These are phyloP conservation scores for Candida boidinii DNA, from an alignment of 805 yeast genomes.

Conservation along the genomic window DNA sequence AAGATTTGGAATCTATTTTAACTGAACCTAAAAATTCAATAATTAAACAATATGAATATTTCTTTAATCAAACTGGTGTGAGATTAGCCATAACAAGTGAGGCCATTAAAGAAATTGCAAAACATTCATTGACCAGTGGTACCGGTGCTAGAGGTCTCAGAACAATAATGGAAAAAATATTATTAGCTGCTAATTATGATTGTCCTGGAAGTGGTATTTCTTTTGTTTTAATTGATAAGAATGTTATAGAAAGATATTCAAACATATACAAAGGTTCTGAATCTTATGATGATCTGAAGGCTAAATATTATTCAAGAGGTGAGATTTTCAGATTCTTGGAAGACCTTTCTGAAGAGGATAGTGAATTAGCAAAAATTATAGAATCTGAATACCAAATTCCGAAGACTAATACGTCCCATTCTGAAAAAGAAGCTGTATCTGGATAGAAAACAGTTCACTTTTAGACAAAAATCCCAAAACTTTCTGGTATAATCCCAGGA, in stretches of 20 bases:
- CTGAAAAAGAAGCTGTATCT: too few relatives aligned
- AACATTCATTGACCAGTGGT: slow-evolving; percentile 39
- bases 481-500: too few relatives aligned
- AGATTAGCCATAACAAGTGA: slow-evolving; percentile 37
- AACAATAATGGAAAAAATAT: slow-evolving; percentile 43
- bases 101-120: slow-evolving; percentile 41
- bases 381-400: slow-evolving; percentile 23
- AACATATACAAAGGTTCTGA: slow-evolving; percentile 15
- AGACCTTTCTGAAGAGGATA: slow-evolving; percentile 35
- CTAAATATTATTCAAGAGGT: slow-evolving; percentile 37
- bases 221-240: slow-evolving; percentile 38
- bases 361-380: slow-evolving; percentile 23
- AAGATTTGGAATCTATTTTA: slow-evolving; percentile 39
- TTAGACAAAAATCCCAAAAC: too few relatives aligned
- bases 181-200: slow-evolving; percentile 45
- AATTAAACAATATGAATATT: slow-evolving; percentile 42
- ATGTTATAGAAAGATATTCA: slow-evolving; percentile 31
- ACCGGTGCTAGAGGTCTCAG: slow-evolving; percentile 58
- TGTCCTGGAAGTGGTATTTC: slow-evolving; percentile 50
- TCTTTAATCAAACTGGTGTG: slow-evolving; percentile 45
- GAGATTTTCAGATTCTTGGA: slow-evolving; percentile 32
- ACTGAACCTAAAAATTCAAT: slow-evolving; percentile 50
- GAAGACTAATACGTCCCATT: background rate
- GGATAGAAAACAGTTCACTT: too few relatives aligned
- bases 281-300: slow-evolving; percentile 11